Evolutionary conservation across 2,329 filamentous ascomycete species (phyloP).

Genomic region (Xylariomycetidae sp.): DNA sequence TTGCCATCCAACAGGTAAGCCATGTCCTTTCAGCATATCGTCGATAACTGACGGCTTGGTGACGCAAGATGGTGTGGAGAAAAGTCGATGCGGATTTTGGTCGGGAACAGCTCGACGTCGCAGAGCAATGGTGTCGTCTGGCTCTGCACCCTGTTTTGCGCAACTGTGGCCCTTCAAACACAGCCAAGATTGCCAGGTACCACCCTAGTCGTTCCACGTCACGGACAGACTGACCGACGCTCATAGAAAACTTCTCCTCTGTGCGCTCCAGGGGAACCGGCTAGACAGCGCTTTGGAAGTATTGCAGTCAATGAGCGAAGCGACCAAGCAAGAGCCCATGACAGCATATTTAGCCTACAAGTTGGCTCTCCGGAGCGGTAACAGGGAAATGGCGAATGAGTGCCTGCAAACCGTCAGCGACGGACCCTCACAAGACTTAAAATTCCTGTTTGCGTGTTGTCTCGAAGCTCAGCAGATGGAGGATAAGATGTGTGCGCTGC

Average conservation of each 20-base stretch:
- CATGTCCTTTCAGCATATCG: too few species aligned
- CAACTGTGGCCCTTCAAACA: slow-evolving; percentile 60
- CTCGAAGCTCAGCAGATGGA: slow-evolving; percentile 67
- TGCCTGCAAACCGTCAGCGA: slow-evolving; percentile 59
- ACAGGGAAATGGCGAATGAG: slow-evolving; percentile 54
- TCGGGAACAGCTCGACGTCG: slow-evolving; percentile 46
- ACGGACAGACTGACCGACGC: slow-evolving; percentile 14
- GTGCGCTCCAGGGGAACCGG: slow-evolving; percentile 57
- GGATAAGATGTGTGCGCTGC: slow-evolving; percentile 55
- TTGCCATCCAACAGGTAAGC: slow-evolving; percentile 62
- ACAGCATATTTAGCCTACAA: slow-evolving; percentile 76
- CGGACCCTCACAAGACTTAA: slow-evolving; percentile 47
- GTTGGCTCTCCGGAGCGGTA: slow-evolving; percentile 55
- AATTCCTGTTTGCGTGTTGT: slow-evolving; percentile 74
- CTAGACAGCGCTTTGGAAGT: slow-evolving; percentile 47
- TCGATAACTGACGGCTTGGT: too few species aligned
- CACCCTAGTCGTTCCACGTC: background rate
- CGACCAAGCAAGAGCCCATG: slow-evolving; percentile 54
- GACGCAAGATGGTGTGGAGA: slow-evolving; percentile 82
- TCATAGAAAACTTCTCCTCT: slow-evolving; percentile 67
- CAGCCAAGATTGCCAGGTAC: slow-evolving; percentile 63
- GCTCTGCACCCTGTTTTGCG: slow-evolving; percentile 64
- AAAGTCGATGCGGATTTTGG: slow-evolving; percentile 57
- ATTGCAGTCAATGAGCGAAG: slow-evolving; percentile 55
- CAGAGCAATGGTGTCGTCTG: slow-evolving; percentile 67